phyloP scores from a whole-genome alignment of 1,139 yeast genomes.

The Pichia sp. region DNA sequence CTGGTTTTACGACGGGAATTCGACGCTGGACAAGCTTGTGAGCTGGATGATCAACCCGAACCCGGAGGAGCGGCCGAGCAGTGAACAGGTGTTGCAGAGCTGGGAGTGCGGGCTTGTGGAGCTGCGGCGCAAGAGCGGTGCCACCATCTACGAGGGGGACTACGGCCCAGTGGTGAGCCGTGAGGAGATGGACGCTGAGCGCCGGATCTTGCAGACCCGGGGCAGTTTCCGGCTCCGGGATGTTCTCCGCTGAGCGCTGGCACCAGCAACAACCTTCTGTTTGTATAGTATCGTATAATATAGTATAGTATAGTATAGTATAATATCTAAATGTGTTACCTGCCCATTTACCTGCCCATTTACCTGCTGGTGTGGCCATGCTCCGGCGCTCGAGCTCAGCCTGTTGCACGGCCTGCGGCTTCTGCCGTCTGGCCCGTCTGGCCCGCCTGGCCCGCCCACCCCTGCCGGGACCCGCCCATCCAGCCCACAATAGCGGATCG shows the following conservation, averaged over 20 bases:
- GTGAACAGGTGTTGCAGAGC: constrained; percentile 59
- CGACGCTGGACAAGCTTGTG: constrained; percentile 74
- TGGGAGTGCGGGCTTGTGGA: constrained; percentile 80
- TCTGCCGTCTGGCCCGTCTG: background rate
- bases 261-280: background rate
- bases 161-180: constrained; percentile 58
- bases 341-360: too few species aligned
- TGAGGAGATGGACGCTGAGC: constrained; percentile 36
- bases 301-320: too few species aligned
- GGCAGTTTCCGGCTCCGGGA: constrained; percentile 10
- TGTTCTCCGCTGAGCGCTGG: constrained; percentile 7
- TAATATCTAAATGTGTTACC: too few species aligned
- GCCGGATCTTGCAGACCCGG: background rate
- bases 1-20: constrained; percentile 70
- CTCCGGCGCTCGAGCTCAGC: background rate
- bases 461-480: background rate
- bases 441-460: background rate
- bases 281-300: background rate
- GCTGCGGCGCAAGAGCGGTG: constrained; percentile 83
- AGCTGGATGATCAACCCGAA: constrained; percentile 86
- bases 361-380: too few species aligned
- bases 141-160: constrained; percentile 94
- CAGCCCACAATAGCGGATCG: too few species aligned
- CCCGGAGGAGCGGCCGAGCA: constrained; percentile 80
- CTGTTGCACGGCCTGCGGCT: too few species aligned